Evolutionary conservation across 352 stramenopile species (phyloP).

Genomic region (Globisporangium nodosum): DNA sequence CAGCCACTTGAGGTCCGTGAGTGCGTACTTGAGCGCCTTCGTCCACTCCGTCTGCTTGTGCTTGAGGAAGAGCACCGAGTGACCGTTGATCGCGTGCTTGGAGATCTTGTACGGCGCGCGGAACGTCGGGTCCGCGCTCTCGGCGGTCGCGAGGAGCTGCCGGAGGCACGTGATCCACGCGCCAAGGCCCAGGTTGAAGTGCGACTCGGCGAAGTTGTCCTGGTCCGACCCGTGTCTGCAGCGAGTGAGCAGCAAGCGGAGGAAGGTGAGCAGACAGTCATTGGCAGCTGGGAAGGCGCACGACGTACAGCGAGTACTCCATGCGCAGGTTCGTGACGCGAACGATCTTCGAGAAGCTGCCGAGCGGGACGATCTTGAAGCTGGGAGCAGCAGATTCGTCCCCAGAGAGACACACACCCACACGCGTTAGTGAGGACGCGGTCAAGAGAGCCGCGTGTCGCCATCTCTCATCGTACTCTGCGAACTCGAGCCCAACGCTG

Average conservation of each 20-base stretch:
- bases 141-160: slow-evolving; percentile 56
- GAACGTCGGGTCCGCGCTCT: slow-evolving; percentile 50
- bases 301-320: slow-evolving; percentile 74
- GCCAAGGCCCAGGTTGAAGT: slow-evolving; percentile 81
- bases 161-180: slow-evolving; percentile 76
- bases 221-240: slow-evolving; percentile 76
- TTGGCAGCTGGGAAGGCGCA: slow-evolving; percentile 1
- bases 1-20: slow-evolving; percentile 85
- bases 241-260: slow-evolving; percentile 13
- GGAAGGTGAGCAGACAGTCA: not conserved
- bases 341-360: slow-evolving; percentile 86
- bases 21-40: slow-evolving; percentile 78
- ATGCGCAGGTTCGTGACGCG: slow-evolving; percentile 69
- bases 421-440: slow-evolving; percentile 5
- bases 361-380: slow-evolving; percentile 84
- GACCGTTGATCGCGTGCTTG: slow-evolving; percentile 60
- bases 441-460: no score
- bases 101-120: slow-evolving; percentile 77
- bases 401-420: not conserved
- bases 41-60: slow-evolving; percentile 84
- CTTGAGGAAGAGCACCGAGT: slow-evolving; percentile 72
- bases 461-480: slow-evolving; percentile 26
- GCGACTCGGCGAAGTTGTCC: slow-evolving; percentile 79
- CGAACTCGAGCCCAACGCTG: slow-evolving; percentile 57
- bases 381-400: slow-evolving; percentile 15